Percentiles rank a stretch among this genome's conserved stretches.
Conservation (phyloP, 2,329 filamentous ascomycete species). For the Sporothrix euskadiensis region DNA sequence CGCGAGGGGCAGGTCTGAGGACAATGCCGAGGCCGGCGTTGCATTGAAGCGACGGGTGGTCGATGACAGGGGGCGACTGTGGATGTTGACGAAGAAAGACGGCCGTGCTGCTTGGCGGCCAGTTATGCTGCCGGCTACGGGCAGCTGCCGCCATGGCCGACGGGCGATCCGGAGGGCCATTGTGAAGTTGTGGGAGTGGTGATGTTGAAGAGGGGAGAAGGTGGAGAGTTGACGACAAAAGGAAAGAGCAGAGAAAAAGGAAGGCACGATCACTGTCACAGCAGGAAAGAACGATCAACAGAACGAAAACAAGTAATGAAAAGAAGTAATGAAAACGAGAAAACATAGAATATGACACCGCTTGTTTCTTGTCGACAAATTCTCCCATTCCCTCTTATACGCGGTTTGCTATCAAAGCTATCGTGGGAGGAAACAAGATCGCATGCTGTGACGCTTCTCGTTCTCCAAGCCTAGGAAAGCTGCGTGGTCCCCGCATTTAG, state of each 20-base stretch:
- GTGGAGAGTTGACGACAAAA: background rate
- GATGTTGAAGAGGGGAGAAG: background rate
- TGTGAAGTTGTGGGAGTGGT: background rate
- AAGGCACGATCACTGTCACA: background rate
- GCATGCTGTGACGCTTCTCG: background rate
- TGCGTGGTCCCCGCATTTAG: background rate
- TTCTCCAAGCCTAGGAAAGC: background rate
- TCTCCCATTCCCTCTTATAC: background rate
- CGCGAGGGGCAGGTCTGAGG: slow-evolving; percentile 62
- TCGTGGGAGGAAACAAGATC: background rate
- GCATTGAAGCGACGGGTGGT: slow-evolving; percentile 6
- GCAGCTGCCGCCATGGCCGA: background rate
- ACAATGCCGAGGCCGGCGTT: background rate
- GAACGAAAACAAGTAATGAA: background rate
- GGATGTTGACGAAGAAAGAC: background rate
- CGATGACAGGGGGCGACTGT: background rate
- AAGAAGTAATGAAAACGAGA: background rate
- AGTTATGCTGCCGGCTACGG: background rate
- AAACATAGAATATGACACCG: background rate
- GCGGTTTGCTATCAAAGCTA: slow-evolving; percentile 13
- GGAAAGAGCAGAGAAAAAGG: background rate
- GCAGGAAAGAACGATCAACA: background rate
- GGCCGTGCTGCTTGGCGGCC: background rate
- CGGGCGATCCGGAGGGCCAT: background rate
- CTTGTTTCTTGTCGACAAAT: background rate